Conservation (phyloP, 805 yeast species). For the Blastobotrys mokoenaii region DNA sequence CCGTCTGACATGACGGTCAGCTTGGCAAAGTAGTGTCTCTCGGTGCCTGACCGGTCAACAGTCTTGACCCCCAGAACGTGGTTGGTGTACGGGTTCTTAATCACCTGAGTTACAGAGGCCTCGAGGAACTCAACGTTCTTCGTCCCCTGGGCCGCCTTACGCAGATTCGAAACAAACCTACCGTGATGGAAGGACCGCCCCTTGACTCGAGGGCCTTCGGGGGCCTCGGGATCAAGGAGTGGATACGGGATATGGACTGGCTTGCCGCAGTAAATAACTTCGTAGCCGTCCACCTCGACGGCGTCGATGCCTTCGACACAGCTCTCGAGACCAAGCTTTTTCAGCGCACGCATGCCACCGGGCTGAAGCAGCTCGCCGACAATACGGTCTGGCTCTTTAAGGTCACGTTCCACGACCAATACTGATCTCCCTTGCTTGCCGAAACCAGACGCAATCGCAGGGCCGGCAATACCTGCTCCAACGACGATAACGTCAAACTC, state of each 20-base stretch:
- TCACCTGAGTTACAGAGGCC: conserved; percentile 69
- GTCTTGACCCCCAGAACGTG: conserved; percentile 67
- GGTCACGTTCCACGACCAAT: conserved; percentile 71
- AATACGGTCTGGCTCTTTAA: conserved; percentile 88
- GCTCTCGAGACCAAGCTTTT: conserved; percentile 72
- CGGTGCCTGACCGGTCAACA: conserved; percentile 26
- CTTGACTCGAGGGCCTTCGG: conserved; percentile 10
- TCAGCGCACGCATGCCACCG: conserved; percentile 81
- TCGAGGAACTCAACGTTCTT: conserved; percentile 70
- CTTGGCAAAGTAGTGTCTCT: conserved; percentile 45
- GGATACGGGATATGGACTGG: conserved; percentile 64
- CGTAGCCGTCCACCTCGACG: conserved; percentile 68
- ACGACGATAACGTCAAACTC: conserved; percentile 76
- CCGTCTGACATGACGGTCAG: conserved; percentile 85
- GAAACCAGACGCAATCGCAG: conserved; percentile 80
- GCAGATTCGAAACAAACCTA: conserved; percentile 66
- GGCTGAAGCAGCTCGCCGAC: conserved; percentile 98
- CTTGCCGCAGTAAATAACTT: conserved; percentile 57
- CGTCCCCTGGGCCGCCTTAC: conserved; percentile 60
- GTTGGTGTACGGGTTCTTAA: conserved; percentile 43
- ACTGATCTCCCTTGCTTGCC: conserved; percentile 88
- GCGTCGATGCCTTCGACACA: conserved; percentile 74
- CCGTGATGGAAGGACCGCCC: conserved; percentile 96
- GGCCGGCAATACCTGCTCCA: conserved; percentile 99
- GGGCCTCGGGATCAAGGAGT: conserved; percentile 8